Evolutionary conservation across 345 rosid species (phyloP).

Genomic region (Arabidopsis thaliana): TAIR10.1 NC_003076.8:26732501-26733000

Average conservation of each 20-base stretch:
- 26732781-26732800: conserved; percentile 43
- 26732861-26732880: conserved; percentile 19
- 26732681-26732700: conserved; percentile 37
- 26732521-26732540: neutral
- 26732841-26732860: conserved; percentile 41
- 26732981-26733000: conserved; percentile 20
- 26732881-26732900: conserved; percentile 19
- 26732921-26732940: conserved; percentile 16
- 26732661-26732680: conserved; percentile 36
- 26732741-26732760: conserved; percentile 32
- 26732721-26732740: conserved; percentile 15
- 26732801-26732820: conserved; percentile 45
- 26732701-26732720: conserved; percentile 8
- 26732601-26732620: conserved; percentile 16
- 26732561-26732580: conserved; percentile 22
- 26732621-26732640: neutral
- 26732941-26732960: conserved; percentile 8
- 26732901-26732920: conserved; percentile 17
- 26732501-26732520: neutral
- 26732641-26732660: conserved; percentile 22
- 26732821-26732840: conserved; percentile 14
- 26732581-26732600: conserved; percentile 18
- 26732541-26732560: conserved; percentile 40
- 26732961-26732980: conserved; percentile 22
- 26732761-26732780: conserved; percentile 24